Percentiles rank a stretch among this genome's conserved stretches.
Evolutionary conservation across 192 early-diverging fungal genomes (phyloP).

Genomic region (Borealophlyctis nickersoniae): DNA sequence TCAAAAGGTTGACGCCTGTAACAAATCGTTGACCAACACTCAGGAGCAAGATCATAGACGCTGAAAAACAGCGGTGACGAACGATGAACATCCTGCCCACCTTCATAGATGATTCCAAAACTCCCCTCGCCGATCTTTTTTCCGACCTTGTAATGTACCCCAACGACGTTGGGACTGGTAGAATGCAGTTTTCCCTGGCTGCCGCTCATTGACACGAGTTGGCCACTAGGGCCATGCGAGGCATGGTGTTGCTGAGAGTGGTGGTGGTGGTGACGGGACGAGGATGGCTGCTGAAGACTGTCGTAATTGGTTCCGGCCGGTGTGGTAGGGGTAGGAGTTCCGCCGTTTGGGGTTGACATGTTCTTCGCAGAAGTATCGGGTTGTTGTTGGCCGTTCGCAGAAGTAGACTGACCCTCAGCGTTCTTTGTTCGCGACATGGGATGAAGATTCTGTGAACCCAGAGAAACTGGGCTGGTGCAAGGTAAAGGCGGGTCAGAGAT

Average conservation of each 20-base stretch:
- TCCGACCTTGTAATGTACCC: conserved; percentile 93
- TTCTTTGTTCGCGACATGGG: neutral
- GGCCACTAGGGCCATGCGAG: neutral
- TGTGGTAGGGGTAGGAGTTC: neutral
- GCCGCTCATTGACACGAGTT: no score
- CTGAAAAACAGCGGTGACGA: neutral
- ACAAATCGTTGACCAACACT: no score
- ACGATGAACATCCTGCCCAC: conserved; percentile 38
- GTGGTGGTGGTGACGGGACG: conserved; percentile 9
- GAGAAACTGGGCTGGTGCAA: no score
- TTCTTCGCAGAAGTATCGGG: neutral
- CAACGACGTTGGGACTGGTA: conserved; percentile 54
- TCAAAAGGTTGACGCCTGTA: conserved; percentile 80
- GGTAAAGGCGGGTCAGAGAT: no score
- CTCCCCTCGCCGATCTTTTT: conserved; percentile 96
- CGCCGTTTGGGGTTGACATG: neutral
- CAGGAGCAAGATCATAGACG: neutral
- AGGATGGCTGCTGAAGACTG: neutral
- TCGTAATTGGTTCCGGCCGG: neutral
- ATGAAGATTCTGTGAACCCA: no score
- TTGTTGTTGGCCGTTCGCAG: neutral
- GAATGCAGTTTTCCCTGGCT: conserved; percentile 6
- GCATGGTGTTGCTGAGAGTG: neutral
- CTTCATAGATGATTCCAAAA: conserved; percentile 99
- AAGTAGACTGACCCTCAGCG: neutral